These are phyloP conservation scores for Paramicrosporidium saccamoebae DNA, from an alignment of 371 early-diverging fungal genomes.

Conservation along the genomic window DNA sequence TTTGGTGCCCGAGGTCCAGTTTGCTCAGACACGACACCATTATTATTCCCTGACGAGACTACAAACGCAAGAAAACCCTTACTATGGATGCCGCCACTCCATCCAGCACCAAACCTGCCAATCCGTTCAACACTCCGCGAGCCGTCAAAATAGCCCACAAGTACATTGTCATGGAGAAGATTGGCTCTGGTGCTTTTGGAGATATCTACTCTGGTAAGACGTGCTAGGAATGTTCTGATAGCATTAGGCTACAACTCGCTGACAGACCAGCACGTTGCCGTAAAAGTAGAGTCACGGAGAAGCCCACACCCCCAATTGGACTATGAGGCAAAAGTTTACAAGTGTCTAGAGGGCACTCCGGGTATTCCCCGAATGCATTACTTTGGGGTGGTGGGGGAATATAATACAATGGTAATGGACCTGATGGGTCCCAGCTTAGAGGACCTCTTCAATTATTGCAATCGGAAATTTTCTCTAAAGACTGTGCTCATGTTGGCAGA, in stretches of 20 bases:
- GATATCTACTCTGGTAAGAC: constrained; percentile 78
- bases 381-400: constrained; percentile 71
- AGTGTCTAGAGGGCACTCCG: constrained; percentile 63
- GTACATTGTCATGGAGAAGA: constrained; percentile 77
- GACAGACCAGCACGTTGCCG: constrained; percentile 79
- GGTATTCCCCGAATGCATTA: constrained; percentile 83
- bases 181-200: constrained; percentile 96
- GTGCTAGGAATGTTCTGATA: too few species aligned
- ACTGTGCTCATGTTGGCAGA: constrained; percentile 91
- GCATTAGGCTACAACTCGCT: constrained; percentile 55
- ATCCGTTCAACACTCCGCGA: too few species aligned
- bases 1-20: too few species aligned
- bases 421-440: constrained; percentile 93
- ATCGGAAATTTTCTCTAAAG: constrained; percentile 86
- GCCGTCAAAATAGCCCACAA: constrained; percentile 62
- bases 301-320: constrained; percentile 86
- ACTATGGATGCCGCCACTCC: too few species aligned
- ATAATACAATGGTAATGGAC: constrained; percentile 94
- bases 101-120: too few species aligned
- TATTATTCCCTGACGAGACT: too few species aligned
- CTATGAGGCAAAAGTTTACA: constrained; percentile 85
- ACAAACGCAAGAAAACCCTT: too few species aligned
- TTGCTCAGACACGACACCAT: too few species aligned
- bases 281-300: constrained; percentile 70
- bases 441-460: constrained; percentile 92